Evolutionary conservation across 331 rosid genomes (phyloP), one percentile per base, ranked within the genome.

Genomic region (Quercus phellos): DNA sequence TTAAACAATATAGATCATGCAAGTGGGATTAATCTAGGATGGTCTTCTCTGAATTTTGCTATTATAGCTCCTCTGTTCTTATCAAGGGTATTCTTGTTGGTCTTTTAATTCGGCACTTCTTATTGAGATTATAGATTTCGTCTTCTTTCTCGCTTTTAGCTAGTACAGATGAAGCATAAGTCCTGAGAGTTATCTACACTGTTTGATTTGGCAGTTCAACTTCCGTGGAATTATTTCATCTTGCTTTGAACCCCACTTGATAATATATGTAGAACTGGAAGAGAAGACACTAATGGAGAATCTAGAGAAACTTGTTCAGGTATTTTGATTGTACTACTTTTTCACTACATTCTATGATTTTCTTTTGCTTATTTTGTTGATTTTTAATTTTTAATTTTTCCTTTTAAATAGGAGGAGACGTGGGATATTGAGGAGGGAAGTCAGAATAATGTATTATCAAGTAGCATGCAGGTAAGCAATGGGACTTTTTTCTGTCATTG

Each of bases 401-500:
- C 50, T 76, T 72, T 76, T 5, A 67, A 55, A 75, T 78, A 95
- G 99, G 99, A 95, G 83, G 99, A 95, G 87, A 91, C 96, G 55
- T 95, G 99, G 99, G 98, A 95, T 80, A 87, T 88, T 77, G 99
- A 95, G 83, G 99, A 95, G 81, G 99, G 99, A 89, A 87, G 96
- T 84, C 99, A 95, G 88, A 91, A 88, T 76, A 91, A 89, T 86
- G 97, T 95, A 83, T 85, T 95, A 82, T 86, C 98, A 77, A 93
- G 99, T 86, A 93, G 99, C 88, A 95, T 95, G 91, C 99, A 95
- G 97, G 99, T 90, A 78, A 85, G 78, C 74, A 73, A 24, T 66
- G 71, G 63, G 63, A 70, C 55, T 69, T 68, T 77, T 77, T 51
- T 30, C 42, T 69, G 70, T 26, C 81, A 75, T 5, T 16, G 16